Evolutionary conservation across 2,329 filamentous ascomycete genomes (phyloP).

Genomic region (Cladosporium cucumerinum): DNA sequence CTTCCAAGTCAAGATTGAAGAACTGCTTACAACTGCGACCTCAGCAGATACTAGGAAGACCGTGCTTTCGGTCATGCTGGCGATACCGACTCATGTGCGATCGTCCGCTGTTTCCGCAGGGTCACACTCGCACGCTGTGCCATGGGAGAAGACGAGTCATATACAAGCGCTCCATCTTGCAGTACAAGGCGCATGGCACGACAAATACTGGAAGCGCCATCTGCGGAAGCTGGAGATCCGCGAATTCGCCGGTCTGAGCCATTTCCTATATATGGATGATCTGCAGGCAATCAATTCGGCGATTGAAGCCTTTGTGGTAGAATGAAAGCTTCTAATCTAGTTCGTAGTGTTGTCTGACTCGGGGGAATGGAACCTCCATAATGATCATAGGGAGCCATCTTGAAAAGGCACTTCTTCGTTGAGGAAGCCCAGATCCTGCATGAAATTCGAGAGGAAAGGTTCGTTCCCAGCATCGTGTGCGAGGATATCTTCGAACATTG

Average conservation of each 20-base stretch:
- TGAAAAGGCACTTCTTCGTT: not conserved
- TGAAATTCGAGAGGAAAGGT: not conserved
- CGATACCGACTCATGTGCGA: not conserved
- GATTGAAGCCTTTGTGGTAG: not conserved
- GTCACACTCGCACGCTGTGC: not conserved
- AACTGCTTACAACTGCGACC: not conserved
- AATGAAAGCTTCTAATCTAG: not conserved
- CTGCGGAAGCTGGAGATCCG: not conserved
- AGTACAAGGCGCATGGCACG: not conserved
- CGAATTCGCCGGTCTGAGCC: not conserved
- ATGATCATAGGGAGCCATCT: not conserved
- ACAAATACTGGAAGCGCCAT: not conserved
- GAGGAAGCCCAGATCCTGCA: not conserved
- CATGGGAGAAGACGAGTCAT: not conserved
- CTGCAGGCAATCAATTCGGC: not conserved
- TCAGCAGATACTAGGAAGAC: not conserved
- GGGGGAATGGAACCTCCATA: not conserved
- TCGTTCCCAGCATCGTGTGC: not conserved
- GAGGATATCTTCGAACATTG: not conserved
- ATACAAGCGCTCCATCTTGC: not conserved
- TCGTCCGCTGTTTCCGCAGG: not conserved
- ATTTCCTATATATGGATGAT: not conserved
- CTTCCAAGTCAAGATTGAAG: not conserved
- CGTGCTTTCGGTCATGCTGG: not conserved
- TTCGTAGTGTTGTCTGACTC: not conserved